phyloP scores from a whole-genome alignment of 352 stramenopile species.

The Phytophthora cajani region DNA sequence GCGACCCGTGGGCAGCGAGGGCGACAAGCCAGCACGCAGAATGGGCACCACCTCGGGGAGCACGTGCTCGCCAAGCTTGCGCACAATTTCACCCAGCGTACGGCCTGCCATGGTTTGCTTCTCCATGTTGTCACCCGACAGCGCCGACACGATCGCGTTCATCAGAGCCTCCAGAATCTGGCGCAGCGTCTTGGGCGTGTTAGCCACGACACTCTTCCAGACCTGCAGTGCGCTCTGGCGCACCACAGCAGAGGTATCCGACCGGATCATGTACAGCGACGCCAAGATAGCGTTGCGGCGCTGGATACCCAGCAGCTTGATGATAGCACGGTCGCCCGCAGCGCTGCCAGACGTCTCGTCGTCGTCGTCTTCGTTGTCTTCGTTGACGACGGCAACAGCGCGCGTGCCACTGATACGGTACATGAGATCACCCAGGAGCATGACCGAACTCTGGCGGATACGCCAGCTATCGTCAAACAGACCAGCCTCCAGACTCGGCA shows the following conservation, averaged over 20 bases:
- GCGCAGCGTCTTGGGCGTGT: slow-evolving; percentile 97
- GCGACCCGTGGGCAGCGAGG: slow-evolving; percentile 66
- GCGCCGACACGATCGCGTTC: slow-evolving; percentile 94
- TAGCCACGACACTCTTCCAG: slow-evolving; percentile 99
- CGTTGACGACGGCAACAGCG: slow-evolving; percentile 61
- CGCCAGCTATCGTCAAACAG: slow-evolving; percentile 98
- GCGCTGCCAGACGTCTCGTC: slow-evolving; percentile 85
- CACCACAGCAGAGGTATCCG: slow-evolving; percentile 96
- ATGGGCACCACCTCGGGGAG: slow-evolving; percentile 98
- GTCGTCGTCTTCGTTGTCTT: slow-evolving; percentile 74
- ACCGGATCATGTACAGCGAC: slow-evolving; percentile 98
- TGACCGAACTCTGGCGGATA: slow-evolving; percentile 98
- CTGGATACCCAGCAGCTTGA: slow-evolving; percentile 93
- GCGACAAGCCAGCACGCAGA: slow-evolving; percentile 93
- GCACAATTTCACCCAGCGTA: slow-evolving; percentile 98
- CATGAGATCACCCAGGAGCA: slow-evolving; percentile 95
- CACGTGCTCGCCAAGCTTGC: slow-evolving; percentile 99
- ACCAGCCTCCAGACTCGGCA: slow-evolving; percentile 96
- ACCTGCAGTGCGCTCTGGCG: slow-evolving; percentile 96
- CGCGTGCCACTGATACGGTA: slow-evolving; percentile 98
- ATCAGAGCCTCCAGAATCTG: slow-evolving; percentile 98
- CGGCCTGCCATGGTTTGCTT: slow-evolving; percentile 91
- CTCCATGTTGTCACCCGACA: slow-evolving; percentile 91
- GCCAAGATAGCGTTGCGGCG: slow-evolving; percentile 96
- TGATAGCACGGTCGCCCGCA: slow-evolving; percentile 86